phyloP scores from a whole-genome alignment of 2,329 filamentous ascomycete genomes.

The Verticillium albo-atrum region DNA sequence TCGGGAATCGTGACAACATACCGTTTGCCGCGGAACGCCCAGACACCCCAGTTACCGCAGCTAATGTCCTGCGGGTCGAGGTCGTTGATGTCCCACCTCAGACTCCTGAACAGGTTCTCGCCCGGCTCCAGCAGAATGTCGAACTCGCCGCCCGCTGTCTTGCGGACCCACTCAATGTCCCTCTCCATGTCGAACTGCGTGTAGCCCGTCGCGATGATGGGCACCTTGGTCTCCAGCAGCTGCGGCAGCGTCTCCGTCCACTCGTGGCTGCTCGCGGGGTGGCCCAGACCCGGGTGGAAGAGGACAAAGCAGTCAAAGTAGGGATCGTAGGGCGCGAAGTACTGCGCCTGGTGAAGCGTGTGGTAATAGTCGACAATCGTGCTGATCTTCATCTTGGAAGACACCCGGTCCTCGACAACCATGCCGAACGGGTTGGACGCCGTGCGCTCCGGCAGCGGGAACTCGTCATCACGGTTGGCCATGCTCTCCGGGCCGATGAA shows the following conservation, averaged over 20 bases:
- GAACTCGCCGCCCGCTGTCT: conserved; percentile 84
- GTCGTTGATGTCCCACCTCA: conserved; percentile 96
- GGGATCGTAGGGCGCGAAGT: conserved; percentile 92
- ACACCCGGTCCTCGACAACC: conserved; percentile 88
- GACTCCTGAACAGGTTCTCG: conserved; percentile 89
- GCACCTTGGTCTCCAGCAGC: conserved; percentile 90
- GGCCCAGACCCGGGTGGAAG: conserved; percentile 94
- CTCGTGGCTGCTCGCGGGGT: conserved; percentile 88
- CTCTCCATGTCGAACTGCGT: conserved; percentile 93
- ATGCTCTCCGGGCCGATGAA: conserved; percentile 97
- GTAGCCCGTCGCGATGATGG: conserved; percentile 92
- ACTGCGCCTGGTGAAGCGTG: conserved; percentile 83
- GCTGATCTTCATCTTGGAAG: conserved; percentile 88
- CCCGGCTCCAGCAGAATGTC: conserved; percentile 88
- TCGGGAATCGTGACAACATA: conserved; percentile 38
- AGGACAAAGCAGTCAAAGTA: conserved; percentile 98
- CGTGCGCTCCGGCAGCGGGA: conserved; percentile 82
- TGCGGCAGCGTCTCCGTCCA: conserved; percentile 89
- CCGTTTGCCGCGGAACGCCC: conserved; percentile 97
- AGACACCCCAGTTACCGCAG: conserved; percentile 95
- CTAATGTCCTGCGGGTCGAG: conserved; percentile 90
- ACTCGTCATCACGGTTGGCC: conserved; percentile 88
- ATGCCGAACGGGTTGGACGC: conserved; percentile 86
- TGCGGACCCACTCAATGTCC: conserved; percentile 84
- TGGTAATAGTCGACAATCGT: conserved; percentile 99